A percentile compares a stretch with the other conserved stretches of the same genome.
These are phyloP conservation scores for Saccharomycopsis oosterbeekiorum DNA, from an alignment of 805 yeast species.

Conservation along the genomic window DNA sequence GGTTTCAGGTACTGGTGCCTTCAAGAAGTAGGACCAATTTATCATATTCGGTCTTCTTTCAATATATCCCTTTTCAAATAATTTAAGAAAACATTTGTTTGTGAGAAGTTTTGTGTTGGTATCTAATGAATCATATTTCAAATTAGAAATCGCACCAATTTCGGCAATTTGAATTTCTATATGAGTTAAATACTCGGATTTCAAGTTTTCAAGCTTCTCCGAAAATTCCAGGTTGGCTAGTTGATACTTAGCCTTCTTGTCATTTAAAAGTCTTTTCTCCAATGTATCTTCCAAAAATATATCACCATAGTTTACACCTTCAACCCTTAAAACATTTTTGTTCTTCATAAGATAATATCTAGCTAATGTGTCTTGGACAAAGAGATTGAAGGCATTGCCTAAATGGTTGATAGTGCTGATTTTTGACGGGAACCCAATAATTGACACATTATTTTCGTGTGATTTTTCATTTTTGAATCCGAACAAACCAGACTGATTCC, in stretches of 20 bases:
- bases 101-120: not conserved
- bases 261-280: conserved; percentile 93
- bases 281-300: conserved; percentile 97
- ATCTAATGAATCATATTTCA: conserved; percentile 54
- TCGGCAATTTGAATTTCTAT: conserved; percentile 75
- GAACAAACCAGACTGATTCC: conserved; percentile 80
- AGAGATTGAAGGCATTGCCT: conserved; percentile 94
- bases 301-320: conserved; percentile 98
- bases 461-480: conserved; percentile 82
- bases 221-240: conserved; percentile 34
- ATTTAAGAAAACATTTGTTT: conserved; percentile 48
- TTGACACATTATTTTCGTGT: conserved; percentile 72
- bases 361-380: conserved; percentile 87
- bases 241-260: conserved; percentile 30
- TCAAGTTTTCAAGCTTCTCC: conserved; percentile 93
- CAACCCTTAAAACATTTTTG: conserved; percentile 79
- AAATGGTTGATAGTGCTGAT: conserved; percentile 97
- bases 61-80: conserved; percentile 90
- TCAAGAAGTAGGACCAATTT: conserved; percentile 91
- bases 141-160: conserved; percentile 81
- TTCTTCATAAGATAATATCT: conserved; percentile 96
- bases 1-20: conserved; percentile 89
- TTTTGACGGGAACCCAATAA: conserved; percentile 97
- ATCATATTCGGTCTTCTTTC: conserved; percentile 88
- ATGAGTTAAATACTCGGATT: conserved; percentile 76